Conservation (phyloP, 2,329 filamentous ascomycete species). For the Cladophialophora exuberans region DNA sequence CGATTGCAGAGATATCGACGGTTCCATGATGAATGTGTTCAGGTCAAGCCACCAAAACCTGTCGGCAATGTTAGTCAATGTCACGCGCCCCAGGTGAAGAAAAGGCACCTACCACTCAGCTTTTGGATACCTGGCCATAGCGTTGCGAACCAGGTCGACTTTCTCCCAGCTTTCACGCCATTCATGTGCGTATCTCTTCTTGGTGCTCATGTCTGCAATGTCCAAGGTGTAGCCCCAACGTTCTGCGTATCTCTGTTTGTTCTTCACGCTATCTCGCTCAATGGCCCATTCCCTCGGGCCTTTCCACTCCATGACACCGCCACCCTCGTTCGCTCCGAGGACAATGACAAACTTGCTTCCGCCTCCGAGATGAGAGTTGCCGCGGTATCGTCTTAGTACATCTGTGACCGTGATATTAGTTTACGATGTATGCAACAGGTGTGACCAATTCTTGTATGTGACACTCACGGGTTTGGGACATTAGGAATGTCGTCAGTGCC, state of each 20-base stretch:
- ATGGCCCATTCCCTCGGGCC: slow-evolving; percentile 97
- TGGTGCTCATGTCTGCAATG: slow-evolving; percentile 97
- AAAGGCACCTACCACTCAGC: slow-evolving; percentile 76
- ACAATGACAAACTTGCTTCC: slow-evolving; percentile 94
- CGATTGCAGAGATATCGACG: slow-evolving; percentile 81
- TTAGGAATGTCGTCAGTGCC: slow-evolving; percentile 27
- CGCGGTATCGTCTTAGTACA: slow-evolving; percentile 66
- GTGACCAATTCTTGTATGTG: neutral
- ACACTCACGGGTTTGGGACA: slow-evolving; percentile 31
- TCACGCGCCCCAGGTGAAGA: neutral
- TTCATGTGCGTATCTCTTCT: slow-evolving; percentile 97
- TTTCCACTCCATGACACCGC: slow-evolving; percentile 99
- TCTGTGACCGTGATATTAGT: slow-evolving; percentile 54
- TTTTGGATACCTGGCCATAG: slow-evolving; percentile 89
- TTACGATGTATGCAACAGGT: neutral
- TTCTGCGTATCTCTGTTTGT: slow-evolving; percentile 86
- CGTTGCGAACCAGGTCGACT: slow-evolving; percentile 87
- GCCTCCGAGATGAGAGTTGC: slow-evolving; percentile 73
- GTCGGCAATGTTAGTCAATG: slow-evolving; percentile 23
- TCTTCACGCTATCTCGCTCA: slow-evolving; percentile 91
- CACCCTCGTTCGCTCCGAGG: slow-evolving; percentile 88
- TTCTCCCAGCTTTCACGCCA: slow-evolving; percentile 99
- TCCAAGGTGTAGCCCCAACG: slow-evolving; percentile 95
- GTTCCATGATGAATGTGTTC: slow-evolving; percentile 98
- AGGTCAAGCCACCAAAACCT: slow-evolving; percentile 99